Evolutionary conservation across 768 basidiomycete genomes (phyloP), one percentile per base, ranked within the genome.

Genomic region (Suillus lakei): DNA sequence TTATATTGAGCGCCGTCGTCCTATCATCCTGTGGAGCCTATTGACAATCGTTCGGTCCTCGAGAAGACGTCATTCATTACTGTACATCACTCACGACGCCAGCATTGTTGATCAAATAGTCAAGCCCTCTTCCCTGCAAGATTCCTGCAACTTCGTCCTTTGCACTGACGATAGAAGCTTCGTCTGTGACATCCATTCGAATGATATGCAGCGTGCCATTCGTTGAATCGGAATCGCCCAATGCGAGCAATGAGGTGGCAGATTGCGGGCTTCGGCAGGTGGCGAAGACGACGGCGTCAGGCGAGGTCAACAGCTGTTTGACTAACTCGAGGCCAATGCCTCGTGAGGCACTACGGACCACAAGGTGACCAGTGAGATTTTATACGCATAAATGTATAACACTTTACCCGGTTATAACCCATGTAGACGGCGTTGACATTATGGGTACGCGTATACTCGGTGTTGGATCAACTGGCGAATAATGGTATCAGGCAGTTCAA

Each of bases 41-140:
- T 15, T 38, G 15, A 23, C 43, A 23, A 32, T 30, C 3, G 51
- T 26, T 28, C 6, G 12, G 28, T n/a, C 15, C 28, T 21, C 39
- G 38, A 36, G 41, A 39, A 10, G 21, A 5, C 53, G 18, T 38
- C 54, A 54, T 46, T 34, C 39, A 23, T 15, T 15, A 28, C n/a
- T n/a, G n/a, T 43, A 16, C 43, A 43, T 16, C 10, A 72, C 80
- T 58, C 62, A 80, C 79, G 39, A 79, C 67, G 0, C 71, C 80
- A 3, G 80, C 79, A 60, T 80, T 81, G 70, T 81, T 82, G 63
- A 80, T 66, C 26, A 82, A 71, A 60, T 79, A 81, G 68, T 82
- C 79, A 8, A 82, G 67, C 13, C 80, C 78, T 2, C 58, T 34
- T 26, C 43, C 53, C 2, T 53, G 48, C 8, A 70, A 60, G 43